Evolutionary conservation across 1,139 yeast genomes (phyloP), one percentile per base, ranked within the genome.

Genomic region (Sugiyamaella japonica): DNA sequence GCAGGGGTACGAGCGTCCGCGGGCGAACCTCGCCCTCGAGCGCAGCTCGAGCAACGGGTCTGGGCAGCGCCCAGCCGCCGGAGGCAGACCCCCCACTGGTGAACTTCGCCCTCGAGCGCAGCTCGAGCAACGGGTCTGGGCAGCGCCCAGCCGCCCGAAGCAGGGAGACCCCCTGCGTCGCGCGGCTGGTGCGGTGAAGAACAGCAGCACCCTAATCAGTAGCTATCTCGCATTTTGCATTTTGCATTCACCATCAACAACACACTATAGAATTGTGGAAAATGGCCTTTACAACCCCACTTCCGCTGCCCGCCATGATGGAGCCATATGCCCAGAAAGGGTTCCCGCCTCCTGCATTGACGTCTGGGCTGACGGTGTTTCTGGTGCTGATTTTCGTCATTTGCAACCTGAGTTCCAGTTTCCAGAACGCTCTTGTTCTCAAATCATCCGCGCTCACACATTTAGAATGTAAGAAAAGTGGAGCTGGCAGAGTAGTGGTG

Each of bases 291-390:
- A 17, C 44, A 5, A 23, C 32, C 29, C 20, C 49, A 20, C 32
- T 41, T 12, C 32, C 51, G 37, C 13, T 49, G 16, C 56, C 51
- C 3, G 40, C 48, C 17, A 42, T 52, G 17, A 13, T 58, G 29
- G 59, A 59, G 38, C 52, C 59, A 15, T 59, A 59, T 43, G 39
- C 49, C 34, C 31, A 29, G 7, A 23, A 37, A 25, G 50, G 45
- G 20, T 48, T 52, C 25, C 60, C 63, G 31, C 81, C 81, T 12
- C 87, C 91, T 2, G 95, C 93, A 0, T 70, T 87, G 47, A 78
- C 90, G 0, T 78, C 82, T 3, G 95, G 95, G 1, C 70, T 86
- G 37, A 65, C 76, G 7, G 73, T 84, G 25, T 88, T 88, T 70
- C 66, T 80, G 58, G 70, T 80, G 1, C 45, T 76, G 7, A 57